Base-by-base conservation (phyloP, 2,329 filamentous ascomycete genomes). In the Colletotrichum melonis region DNA sequence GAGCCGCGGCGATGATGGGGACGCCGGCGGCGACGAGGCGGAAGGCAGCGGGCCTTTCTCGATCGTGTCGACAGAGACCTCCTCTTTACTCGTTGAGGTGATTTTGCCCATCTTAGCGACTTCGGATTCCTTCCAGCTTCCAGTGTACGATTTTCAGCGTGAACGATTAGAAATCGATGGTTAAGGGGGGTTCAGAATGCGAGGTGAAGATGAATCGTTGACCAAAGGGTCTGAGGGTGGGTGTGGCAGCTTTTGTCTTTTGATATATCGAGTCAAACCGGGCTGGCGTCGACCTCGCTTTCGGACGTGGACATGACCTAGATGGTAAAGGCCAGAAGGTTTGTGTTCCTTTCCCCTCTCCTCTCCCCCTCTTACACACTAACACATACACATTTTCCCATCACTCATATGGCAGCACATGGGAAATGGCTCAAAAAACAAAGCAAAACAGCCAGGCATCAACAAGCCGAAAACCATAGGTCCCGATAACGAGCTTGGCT, bases 41-140 rank as follows among this genome's bases (percentile, higher is more conserved):
- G 22, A 28, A 4, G 67, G 30, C n/a, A 42, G 38, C 14, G 19
- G 19, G 7, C 49, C 60, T n/a, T 66, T 65, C 16, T 62, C 67
- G 46, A 57, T 22, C 46, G 62, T 49, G 26, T 70, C 62, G 19
- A 57, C 35, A 2, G 60, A 66, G 60, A 26, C 67, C 38, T 71
- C 22, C 56, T 66, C 26, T 65, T 73, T 62, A 46, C 62, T 59
- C 28, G 55, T 19, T 9, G 52, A 46, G 6, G 42, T 49, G n/a
- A 28, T 52, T 26, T 49, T 46, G 28, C 60, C 67, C 67, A 73
- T 73, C 5, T n/a, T 30, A 26, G 4, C 26, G 28, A 14, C 32
- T 16, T 19, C 42, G 8, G 7, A 9, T 49, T 19, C 19, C 12
- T 46, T 16, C 38, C 38, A 16, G 38, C 35, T 46, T 16, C 35